Percentiles rank a stretch among this genome's conserved stretches.
These are phyloP conservation scores for Intubia oerlemansii DNA, from an alignment of 2,329 filamentous ascomycete species.

Conservation along the genomic window DNA sequence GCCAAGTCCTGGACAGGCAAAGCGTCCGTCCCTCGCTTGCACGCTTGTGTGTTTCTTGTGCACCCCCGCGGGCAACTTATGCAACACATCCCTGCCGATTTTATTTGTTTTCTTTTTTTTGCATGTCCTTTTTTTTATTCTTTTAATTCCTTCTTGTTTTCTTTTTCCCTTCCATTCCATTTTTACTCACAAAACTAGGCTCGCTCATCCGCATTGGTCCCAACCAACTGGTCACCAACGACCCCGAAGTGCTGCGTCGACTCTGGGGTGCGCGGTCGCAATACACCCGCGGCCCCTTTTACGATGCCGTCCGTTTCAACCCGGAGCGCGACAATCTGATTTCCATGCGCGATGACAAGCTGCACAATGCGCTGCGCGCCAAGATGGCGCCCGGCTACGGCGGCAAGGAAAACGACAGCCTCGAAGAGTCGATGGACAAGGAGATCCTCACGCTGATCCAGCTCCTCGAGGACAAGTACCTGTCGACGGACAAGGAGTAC, in stretches of 20 bases:
- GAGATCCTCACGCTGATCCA: slow-evolving; percentile 10
- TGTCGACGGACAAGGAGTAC: slow-evolving; percentile 11
- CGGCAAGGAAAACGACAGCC: slow-evolving; percentile 11
- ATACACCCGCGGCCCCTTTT: slow-evolving; percentile 17
- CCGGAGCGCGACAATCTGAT: slow-evolving; percentile 16
- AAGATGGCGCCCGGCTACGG: slow-evolving; percentile 20
- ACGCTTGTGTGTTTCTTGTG: slow-evolving; percentile 1
- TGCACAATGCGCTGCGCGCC: slow-evolving; percentile 18
- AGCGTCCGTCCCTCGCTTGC: too few relatives aligned
- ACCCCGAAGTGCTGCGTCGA: slow-evolving; percentile 10
- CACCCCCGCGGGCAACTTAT: not conserved
- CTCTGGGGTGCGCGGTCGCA: slow-evolving; percentile 16
- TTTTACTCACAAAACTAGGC: slow-evolving; percentile 4
- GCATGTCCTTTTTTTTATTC: too few relatives aligned
- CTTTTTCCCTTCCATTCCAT: too few relatives aligned
- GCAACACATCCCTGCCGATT: too few relatives aligned
- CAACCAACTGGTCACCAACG: slow-evolving; percentile 11
- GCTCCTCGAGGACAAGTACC: slow-evolving; percentile 21
- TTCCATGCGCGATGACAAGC: slow-evolving; percentile 14
- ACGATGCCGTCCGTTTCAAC: slow-evolving; percentile 16
- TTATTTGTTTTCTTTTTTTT: not conserved
- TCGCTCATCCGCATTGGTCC: slow-evolving; percentile 11
- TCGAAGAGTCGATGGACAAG: slow-evolving; percentile 10
- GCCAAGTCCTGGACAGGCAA: too few relatives aligned
- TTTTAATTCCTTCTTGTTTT: too few relatives aligned